Base-by-base conservation (phyloP, 2,329 filamentous ascomycete species). In the Aspergillus chevalieri region DNA sequence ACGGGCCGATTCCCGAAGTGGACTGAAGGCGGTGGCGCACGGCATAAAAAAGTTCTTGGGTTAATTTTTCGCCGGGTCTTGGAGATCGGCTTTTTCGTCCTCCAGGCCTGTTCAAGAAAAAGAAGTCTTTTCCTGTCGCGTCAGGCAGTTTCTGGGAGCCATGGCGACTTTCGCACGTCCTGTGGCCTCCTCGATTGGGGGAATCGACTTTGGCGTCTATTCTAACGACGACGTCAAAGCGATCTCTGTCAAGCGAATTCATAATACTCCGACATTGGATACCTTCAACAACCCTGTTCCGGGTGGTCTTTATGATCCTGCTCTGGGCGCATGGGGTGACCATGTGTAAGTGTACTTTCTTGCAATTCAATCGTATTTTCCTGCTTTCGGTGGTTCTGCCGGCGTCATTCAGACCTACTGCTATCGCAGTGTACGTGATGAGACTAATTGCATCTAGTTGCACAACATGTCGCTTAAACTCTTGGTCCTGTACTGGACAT, bases 251-350 rank as follows among this genome's bases (percentile, higher is more conserved):
- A 93, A 93, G 76, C 84, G 85, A 71, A 95, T 98, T 61, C 87
- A 94, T 65, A 95, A 94, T 74, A 86, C 90, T 46, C 88, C 82
- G 58, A 95, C 93, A n/a, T 93, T 97, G 69, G 93, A 97, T 72
- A 89, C 83, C 51, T 82, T 96, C 49, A 79, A 94, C 57, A 91
- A 95, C 62, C 91, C 92, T 6, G 81, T 94, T 8, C 87, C 90
- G 12, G 90, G 90, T 51, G 93, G 93, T 67, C 79, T 98, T 7
- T 95, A 98, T 65, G 93, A 96, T 70, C 82, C 88, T 49, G 91
- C 92, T 43, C 78, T 98, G 52, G 93, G 93, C 26, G 89, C 92
- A 47, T 95, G 89, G 80, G 84, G 87, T 44, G 89, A 95, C 65
- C 82, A 87, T 67, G 77, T 84, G 88, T 94, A 80, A 74, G 83